phyloP scores from a whole-genome alignment of 202 grass and related monocot genomes.

The Eragrostis tef region DNA sequence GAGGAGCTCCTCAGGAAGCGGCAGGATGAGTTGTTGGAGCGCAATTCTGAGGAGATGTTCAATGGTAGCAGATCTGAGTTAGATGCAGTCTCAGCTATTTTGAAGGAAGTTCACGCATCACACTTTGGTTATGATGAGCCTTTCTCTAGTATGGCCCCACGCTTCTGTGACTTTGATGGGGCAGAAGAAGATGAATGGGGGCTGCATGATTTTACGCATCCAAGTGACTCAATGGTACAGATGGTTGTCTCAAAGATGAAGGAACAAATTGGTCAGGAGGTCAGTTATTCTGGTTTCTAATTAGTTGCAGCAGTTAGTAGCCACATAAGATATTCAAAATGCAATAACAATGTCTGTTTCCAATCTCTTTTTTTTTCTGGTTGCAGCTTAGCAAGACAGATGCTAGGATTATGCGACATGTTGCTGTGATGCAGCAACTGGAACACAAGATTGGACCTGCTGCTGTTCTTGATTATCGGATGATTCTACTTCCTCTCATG shows the following conservation, averaged over 20 bases:
- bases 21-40: slow-evolving; percentile 63
- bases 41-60: slow-evolving; percentile 53
- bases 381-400: slow-evolving; percentile 85
- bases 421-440: slow-evolving; percentile 61
- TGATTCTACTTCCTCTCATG: slow-evolving; percentile 69
- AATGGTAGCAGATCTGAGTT: slow-evolving; percentile 57
- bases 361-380: slow-evolving; percentile 40
- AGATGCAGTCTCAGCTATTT: slow-evolving; percentile 62
- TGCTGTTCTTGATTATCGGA: slow-evolving; percentile 71
- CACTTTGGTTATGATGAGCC: slow-evolving; percentile 66
- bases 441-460: slow-evolving; percentile 69
- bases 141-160: slow-evolving; percentile 58
- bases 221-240: slow-evolving; percentile 61
- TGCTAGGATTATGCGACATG: slow-evolving; percentile 74
- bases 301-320: background rate
- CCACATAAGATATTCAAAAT: slow-evolving; percentile 28
- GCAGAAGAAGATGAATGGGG: slow-evolving; percentile 71
- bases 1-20: slow-evolving; percentile 74
- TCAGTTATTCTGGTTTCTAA: slow-evolving; percentile 42
- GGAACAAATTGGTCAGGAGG: slow-evolving; percentile 66
- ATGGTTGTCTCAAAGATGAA: slow-evolving; percentile 59
- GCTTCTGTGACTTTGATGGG: slow-evolving; percentile 56
- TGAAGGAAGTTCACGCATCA: slow-evolving; percentile 75
- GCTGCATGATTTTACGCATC: slow-evolving; percentile 59
- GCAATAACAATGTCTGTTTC: slow-evolving; percentile 30